These are phyloP conservation scores for Sporothrix pallida DNA, from an alignment of 2,329 filamentous ascomycete genomes.

Conservation along the genomic window DNA sequence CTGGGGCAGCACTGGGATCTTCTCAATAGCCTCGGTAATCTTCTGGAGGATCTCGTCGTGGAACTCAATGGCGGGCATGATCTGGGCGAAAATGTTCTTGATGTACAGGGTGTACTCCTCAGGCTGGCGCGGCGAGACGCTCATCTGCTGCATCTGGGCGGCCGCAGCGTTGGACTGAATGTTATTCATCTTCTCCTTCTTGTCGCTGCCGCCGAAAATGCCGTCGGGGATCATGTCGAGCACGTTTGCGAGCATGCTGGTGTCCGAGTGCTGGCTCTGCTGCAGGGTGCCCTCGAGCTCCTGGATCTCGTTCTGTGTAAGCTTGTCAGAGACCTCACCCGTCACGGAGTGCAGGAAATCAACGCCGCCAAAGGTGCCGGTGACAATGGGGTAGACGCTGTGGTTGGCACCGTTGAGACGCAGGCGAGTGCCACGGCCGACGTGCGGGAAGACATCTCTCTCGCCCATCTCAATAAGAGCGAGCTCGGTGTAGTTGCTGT, in stretches of 20 bases:
- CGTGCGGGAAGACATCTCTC: constrained; percentile 81
- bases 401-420: constrained; percentile 68
- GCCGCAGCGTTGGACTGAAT: constrained; percentile 77
- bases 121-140: constrained; percentile 76
- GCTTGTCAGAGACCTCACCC: constrained; percentile 80
- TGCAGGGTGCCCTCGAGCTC: constrained; percentile 84
- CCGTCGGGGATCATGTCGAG: constrained; percentile 82
- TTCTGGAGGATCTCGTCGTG: constrained; percentile 85
- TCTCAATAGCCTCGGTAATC: constrained; percentile 79
- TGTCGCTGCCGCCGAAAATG: constrained; percentile 75
- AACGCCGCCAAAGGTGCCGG: constrained; percentile 92
- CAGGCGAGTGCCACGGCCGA: constrained; percentile 75
- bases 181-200: constrained; percentile 77
- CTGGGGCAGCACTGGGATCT: constrained; percentile 83
- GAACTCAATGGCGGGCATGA: constrained; percentile 89
- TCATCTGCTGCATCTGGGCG: constrained; percentile 75
- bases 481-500: constrained; percentile 91
- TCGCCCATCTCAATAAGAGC: constrained; percentile 87
- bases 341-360: constrained; percentile 91
- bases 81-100: constrained; percentile 73
- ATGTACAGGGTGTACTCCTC: constrained; percentile 85
- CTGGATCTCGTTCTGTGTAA: constrained; percentile 88
- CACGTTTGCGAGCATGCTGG: constrained; percentile 77
- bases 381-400: constrained; percentile 80
- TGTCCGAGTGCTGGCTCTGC: constrained; percentile 66